Evolutionary conservation across 345 rosid genomes (phyloP), one percentile per base, ranked within the genome.

Genomic region (Dipteronia dyeriana): DNA sequence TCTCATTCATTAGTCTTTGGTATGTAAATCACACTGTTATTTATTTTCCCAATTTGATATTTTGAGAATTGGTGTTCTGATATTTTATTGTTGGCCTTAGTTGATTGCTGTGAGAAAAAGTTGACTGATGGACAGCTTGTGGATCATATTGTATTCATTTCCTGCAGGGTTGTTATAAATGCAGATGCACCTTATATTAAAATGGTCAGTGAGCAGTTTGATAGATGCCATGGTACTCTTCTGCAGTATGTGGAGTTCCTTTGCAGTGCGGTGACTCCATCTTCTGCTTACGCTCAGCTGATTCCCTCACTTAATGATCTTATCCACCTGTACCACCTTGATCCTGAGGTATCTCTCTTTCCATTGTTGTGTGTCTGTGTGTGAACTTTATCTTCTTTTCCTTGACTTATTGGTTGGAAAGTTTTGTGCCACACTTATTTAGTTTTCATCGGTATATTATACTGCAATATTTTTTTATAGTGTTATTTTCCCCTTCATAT

Each of bases 141-240:
- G 68, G 25, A 26, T 26, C 38, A 34, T 16, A 45, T 9, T 19
- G 1, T 8, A 3, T 71, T 74, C 49, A 70, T 57, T 79, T 75
- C 60, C 49, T 92, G 81, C 95, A 97, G 99, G 83, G 94, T 97
- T 80, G 88, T 97, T 78, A 91, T 91, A 81, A 92, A 89, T 82
- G 93, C 98, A 49, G 94, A 90, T 80, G 98, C 97, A 49, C 98
- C 98, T 26, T 94, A 97, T 78, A 93, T 94, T 79, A 97, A 97
- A 89, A 97, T 97, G 99, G 99, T 97, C 71, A 89, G 98, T 69
- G 98, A 97, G 82, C 96, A 97, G 82, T 97, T 97, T 80, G 99
- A 97, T 81, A 89, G 99, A 83, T 91, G 97, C 80, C 99, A 97
- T 85, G 98, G 98, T 67, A 90, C 98, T 83, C 99, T 97, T 81